Base-by-base conservation (phyloP, 2,329 filamentous ascomycete genomes). In the Didymella exigua region DNA sequence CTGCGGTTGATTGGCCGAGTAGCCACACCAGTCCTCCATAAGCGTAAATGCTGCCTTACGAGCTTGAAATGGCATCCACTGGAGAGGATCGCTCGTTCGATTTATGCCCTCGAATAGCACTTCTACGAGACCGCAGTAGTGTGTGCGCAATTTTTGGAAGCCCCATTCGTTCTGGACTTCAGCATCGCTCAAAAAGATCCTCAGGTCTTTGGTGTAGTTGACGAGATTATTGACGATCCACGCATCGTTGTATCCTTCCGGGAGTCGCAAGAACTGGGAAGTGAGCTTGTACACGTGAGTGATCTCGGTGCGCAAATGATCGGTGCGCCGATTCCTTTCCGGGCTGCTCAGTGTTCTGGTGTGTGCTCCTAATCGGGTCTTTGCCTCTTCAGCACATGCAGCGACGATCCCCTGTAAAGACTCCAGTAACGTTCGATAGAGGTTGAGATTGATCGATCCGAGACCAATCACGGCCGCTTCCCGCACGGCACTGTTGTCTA, bases 1-100 rank as follows among this genome's bases (percentile, higher is more conserved):
- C 61, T 96, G 90, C 13, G 79, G 82, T 71, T 96, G 91, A 61
- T 97, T 96, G 0, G 93, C 91, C 7, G 93, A 96, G 73, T 96
- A 97, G 2, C 95, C 95, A 72, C 95, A 99, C 96, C 96, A 99
- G 62, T 98, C 93, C 75, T 99, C 95, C 93, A 99, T 98, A 42
- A 99, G 79, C 0, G 93, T 88, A 70, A 99, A 99, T 0, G 93
- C 90, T 5, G 95, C 97, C 72, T 97, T 96, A 34, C 96, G 84
- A 11, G 93, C 91, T 73, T 99, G 95, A 69, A 99, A 99, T 0
- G 95, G 93, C 86, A 99, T 95, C 93, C 95, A 99, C 27, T 91
- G 85, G 4, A 91, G 88, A 1, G 92, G 89, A 56, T 97, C 91
- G 58, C 87, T 87, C 0, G 91, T 91, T 46, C 88, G 85, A 64